These are phyloP conservation scores for Edaphochlamys debaryana DNA, from an alignment of 139 green algal genomes.

Conservation along the genomic window DNA sequence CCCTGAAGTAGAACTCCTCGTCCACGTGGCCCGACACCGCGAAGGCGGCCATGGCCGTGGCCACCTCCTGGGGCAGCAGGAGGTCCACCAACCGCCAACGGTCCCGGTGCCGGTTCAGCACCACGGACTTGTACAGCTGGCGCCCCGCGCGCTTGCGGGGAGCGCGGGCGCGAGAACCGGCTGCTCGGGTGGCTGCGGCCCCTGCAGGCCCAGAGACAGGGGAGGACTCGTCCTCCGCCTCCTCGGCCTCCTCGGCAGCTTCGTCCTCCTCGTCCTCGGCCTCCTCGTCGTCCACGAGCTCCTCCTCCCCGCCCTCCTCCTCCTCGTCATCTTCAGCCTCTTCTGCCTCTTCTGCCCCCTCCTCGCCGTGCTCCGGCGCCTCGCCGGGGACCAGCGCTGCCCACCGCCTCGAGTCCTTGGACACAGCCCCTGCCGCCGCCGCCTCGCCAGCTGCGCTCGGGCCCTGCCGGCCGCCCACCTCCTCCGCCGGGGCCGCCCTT, in stretches of 20 bases:
- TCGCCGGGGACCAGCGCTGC: neutral
- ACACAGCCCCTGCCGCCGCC: neutral
- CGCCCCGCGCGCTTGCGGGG: slow-evolving; percentile 7
- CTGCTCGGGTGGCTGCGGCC: too few species aligned
- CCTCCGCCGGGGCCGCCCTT: neutral
- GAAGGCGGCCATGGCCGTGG: slow-evolving; percentile 41
- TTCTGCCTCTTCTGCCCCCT: neutral
- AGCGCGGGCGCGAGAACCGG: too few species aligned
- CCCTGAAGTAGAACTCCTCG: slow-evolving; percentile 24
- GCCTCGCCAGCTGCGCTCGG: neutral
- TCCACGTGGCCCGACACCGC: slow-evolving; percentile 41
- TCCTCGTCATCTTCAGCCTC: neutral
- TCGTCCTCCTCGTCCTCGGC: slow-evolving; percentile 3
- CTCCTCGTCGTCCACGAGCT: neutral
- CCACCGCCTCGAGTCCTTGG: neutral
- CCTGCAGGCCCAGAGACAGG: too few species aligned
- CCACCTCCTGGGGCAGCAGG: slow-evolving; percentile 36
- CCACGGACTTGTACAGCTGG: too few species aligned
- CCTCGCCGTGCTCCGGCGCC: neutral
- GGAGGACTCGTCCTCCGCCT: neutral
- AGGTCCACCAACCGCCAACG: slow-evolving; percentile 11
- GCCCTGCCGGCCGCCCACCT: neutral
- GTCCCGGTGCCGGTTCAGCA: slow-evolving; percentile 7
- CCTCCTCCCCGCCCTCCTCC: neutral
- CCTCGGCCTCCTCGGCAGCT: neutral